These are phyloP conservation scores for Linum trigynum DNA, from an alignment of 345 rosid species.

Conservation along the genomic window DNA sequence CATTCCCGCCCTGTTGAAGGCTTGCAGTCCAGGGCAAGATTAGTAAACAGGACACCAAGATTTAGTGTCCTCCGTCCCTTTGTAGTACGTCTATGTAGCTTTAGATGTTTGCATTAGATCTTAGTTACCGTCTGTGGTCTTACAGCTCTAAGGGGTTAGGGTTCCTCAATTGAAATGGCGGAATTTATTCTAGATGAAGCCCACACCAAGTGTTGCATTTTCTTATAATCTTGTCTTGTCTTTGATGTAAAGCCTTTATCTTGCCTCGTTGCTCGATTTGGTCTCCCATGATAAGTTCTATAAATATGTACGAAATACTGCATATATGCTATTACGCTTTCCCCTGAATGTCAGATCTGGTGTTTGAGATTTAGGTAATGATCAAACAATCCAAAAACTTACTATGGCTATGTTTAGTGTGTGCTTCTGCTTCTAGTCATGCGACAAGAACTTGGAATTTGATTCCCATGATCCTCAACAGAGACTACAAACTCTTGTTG, in stretches of 20 bases:
- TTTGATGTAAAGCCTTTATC: neutral
- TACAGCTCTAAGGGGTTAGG: too few relatives aligned
- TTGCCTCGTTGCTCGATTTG: neutral
- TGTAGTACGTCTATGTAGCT: neutral
- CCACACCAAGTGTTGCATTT: too few relatives aligned
- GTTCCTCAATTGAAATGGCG: too few relatives aligned
- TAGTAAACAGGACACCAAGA: too few relatives aligned
- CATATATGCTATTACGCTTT: neutral
- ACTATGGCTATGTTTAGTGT: too few relatives aligned
- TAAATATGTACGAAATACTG: neutral
- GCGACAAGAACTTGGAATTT: too few relatives aligned
- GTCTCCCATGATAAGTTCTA: neutral
- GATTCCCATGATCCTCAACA: too few relatives aligned
- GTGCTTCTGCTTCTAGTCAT: too few relatives aligned
- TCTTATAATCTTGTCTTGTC: neutral
- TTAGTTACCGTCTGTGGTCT: neutral
- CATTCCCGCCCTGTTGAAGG: too few relatives aligned
- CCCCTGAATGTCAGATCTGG: neutral
- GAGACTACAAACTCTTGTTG: neutral
- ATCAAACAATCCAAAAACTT: neutral
- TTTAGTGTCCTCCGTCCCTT: neutral
- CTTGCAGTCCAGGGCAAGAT: too few relatives aligned
- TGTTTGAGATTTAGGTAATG: neutral
- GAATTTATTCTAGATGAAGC: too few relatives aligned
- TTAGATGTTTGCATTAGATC: too few relatives aligned